A percentile compares a stretch with the other conserved stretches of the same genome.
Conservation (phyloP, 306 rosid genomes). For the Trichosanthes cucumerina region DNA sequence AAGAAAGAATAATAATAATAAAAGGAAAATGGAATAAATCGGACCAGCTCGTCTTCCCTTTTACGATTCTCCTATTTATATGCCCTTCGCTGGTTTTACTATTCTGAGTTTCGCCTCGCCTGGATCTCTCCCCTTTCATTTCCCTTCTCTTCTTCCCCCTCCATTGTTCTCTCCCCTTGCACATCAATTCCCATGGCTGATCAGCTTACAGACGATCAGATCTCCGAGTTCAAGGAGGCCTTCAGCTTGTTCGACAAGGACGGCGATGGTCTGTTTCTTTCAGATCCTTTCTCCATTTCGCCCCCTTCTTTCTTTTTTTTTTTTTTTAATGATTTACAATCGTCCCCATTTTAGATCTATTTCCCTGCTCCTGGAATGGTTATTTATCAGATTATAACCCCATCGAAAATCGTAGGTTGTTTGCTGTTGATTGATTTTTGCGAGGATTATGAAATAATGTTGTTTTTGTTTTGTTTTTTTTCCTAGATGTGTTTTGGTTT, state of each 20-base stretch:
- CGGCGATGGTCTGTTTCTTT: constrained; percentile 8
- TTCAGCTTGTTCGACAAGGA: constrained; percentile 13
- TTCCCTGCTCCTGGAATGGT: background rate
- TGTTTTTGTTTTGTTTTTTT: background rate
- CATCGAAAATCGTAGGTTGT: background rate
- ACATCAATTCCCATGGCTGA: background rate
- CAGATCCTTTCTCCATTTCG: background rate
- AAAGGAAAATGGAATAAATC: background rate
- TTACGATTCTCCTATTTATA: constrained; percentile 1
- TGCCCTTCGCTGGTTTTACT: background rate
- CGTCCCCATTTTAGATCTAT: background rate
- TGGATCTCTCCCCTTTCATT: background rate
- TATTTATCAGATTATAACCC: background rate
- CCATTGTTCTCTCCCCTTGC: background rate
- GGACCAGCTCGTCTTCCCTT: background rate
- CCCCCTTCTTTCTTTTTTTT: background rate
- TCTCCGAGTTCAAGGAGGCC: constrained; percentile 15
- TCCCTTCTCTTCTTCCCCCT: background rate
- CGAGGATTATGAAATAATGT: background rate
- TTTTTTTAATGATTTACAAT: background rate
- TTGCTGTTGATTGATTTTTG: background rate
- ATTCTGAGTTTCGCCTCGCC: background rate
- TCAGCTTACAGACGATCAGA: constrained; percentile 11
- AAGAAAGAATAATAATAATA: background rate
- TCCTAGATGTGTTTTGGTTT: background rate